A percentile compares a stretch with the other conserved stretches of the same genome.
These are phyloP conservation scores for Guyanaporus albipodus DNA, from an alignment of 768 basidiomycete genomes.

Conservation along the genomic window DNA sequence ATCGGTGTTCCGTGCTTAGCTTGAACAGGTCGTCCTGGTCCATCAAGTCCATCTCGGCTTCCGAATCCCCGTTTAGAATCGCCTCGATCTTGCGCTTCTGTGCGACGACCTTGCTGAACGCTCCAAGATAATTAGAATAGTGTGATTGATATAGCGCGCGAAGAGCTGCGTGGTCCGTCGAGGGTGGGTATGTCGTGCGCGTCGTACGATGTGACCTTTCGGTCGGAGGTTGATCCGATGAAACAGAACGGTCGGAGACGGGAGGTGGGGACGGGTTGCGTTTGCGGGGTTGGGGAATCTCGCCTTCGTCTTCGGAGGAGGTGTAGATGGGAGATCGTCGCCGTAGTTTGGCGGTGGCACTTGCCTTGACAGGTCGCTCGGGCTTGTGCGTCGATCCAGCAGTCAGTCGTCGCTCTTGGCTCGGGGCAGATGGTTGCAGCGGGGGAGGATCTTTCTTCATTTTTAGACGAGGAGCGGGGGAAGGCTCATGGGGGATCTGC, in stretches of 20 bases:
- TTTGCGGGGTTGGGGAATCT: conserved; percentile 31
- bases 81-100: conserved; percentile 52
- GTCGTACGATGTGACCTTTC: conserved; percentile 24
- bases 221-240: conserved; percentile 16
- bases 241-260: conserved; percentile 20
- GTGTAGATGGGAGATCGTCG: conserved; percentile 63
- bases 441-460: conserved; percentile 37
- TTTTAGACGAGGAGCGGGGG: conserved; percentile 27
- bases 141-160: conserved; percentile 49
- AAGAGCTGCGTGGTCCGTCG: conserved; percentile 48
- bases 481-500: conserved; percentile 24
- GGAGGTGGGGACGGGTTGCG: conserved; percentile 28
- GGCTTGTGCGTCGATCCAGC: conserved; percentile 10
- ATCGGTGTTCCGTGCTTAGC: conserved; percentile 42
- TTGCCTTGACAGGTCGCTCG: conserved; percentile 21
- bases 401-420: conserved; percentile 9
- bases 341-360: conserved; percentile 34
- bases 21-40: conserved; percentile 48
- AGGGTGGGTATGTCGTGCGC: conserved; percentile 34
- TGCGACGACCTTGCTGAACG: conserved; percentile 43
- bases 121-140: conserved; percentile 49
- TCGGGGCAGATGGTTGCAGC: conserved; percentile 10
- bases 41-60: conserved; percentile 52
- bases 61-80: conserved; percentile 52
- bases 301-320: conserved; percentile 60